A percentile compares a stretch with the other conserved stretches of the same genome.
phyloP scores from a whole-genome alignment of 352 stramenopile species.

The Pythium monospermum region DNA sequence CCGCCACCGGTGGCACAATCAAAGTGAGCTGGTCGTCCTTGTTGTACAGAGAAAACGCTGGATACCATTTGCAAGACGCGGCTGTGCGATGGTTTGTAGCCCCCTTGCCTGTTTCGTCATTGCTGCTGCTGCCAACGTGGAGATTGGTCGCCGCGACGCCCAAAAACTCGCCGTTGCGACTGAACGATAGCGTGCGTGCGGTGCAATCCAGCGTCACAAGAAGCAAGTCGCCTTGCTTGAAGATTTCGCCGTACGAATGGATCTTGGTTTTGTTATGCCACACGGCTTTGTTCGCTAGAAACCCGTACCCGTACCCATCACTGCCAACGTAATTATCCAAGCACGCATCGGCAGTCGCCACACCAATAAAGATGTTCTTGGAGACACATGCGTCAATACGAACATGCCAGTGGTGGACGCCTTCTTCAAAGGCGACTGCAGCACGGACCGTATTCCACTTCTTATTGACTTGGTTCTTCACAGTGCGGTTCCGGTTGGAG shows the following conservation, averaged over 20 bases:
- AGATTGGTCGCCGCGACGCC: conserved; percentile 80
- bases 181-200: conserved; percentile 76
- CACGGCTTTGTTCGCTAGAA: conserved; percentile 88
- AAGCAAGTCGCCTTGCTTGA: conserved; percentile 86
- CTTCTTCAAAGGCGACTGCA: conserved; percentile 59
- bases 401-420: conserved; percentile 86
- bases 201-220: conserved; percentile 83
- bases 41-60: conserved; percentile 91
- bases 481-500: conserved; percentile 66
- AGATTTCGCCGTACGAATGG: conserved; percentile 88
- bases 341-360: conserved; percentile 59
- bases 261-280: conserved; percentile 92
- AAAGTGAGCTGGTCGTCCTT: conserved; percentile 86
- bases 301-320: conserved; percentile 85
- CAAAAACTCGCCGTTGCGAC: conserved; percentile 80
- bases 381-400: conserved; percentile 83
- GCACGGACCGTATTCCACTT: conserved; percentile 87
- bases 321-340: conserved; percentile 90
- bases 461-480: conserved; percentile 85
- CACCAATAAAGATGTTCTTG: conserved; percentile 92
- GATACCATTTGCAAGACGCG: conserved; percentile 61
- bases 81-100: not conserved
- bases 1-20: conserved; percentile 29
- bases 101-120: not conserved
- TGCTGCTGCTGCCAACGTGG: conserved; percentile 15